Conservation (phyloP, 441 rosid species). For the Euphorbia celastroides region DNA sequence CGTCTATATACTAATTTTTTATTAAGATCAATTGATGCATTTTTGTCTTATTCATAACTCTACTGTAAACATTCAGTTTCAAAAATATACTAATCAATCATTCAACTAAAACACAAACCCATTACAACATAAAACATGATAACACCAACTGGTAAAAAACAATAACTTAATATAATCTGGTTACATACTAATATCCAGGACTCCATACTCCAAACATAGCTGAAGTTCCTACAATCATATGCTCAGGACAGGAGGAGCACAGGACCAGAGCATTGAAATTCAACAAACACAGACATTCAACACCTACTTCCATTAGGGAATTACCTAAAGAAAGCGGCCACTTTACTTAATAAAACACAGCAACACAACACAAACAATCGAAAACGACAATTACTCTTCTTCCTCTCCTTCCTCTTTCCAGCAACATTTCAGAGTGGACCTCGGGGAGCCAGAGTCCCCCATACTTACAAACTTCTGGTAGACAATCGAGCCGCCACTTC, state of each 20-base stretch:
- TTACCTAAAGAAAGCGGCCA: constrained; percentile 18
- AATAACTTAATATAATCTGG: neutral
- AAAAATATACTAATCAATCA: no score
- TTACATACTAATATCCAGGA: neutral
- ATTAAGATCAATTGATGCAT: no score
- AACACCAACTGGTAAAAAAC: neutral
- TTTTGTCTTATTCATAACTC: no score
- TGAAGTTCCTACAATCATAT: neutral
- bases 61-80: no score
- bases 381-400: constrained; percentile 22
- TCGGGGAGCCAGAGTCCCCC: constrained; percentile 32
- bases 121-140: no score
- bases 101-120: neutral
- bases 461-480: constrained; percentile 46
- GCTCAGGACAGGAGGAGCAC: neutral
- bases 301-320: constrained; percentile 13
- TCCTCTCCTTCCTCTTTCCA: constrained; percentile 52
- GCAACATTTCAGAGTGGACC: constrained; percentile 50
- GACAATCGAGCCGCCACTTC: constrained; percentile 46
- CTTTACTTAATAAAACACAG: constrained; percentile 13
- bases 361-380: neutral
- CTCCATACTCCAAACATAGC: neutral
- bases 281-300: neutral
- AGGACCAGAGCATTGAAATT: no score
- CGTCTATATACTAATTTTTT: no score